Conservation (phyloP, 2,329 filamentous ascomycete species). For the Pyrenophora teres region DNA sequence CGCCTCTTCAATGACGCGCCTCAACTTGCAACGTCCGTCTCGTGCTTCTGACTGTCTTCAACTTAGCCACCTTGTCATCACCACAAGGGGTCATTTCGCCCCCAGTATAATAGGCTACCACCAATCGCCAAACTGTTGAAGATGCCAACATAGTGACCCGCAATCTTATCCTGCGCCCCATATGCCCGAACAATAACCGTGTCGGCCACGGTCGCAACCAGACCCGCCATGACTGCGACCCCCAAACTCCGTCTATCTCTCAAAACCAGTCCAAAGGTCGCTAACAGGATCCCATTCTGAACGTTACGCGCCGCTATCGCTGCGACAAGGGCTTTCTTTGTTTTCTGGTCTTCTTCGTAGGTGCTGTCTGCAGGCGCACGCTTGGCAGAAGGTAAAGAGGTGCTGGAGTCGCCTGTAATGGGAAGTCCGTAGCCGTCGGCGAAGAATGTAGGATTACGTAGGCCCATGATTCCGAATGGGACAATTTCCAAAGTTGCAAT, state of each 20-base stretch:
- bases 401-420: slow-evolving; percentile 4
- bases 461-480: slow-evolving; percentile 27
- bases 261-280: slow-evolving; percentile 26
- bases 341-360: slow-evolving; percentile 21
- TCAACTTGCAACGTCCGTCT: no score
- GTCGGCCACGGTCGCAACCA: slow-evolving; percentile 29
- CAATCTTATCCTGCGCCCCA: slow-evolving; percentile 26
- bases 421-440: slow-evolving; percentile 27
- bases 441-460: slow-evolving; percentile 22
- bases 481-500: slow-evolving; percentile 30
- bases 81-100: slow-evolving; percentile 26
- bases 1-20: no score
- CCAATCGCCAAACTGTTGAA: slow-evolving; percentile 31
- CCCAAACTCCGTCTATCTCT: slow-evolving; percentile 29
- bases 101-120: slow-evolving; percentile 31
- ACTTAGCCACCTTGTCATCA: background rate
- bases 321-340: slow-evolving; percentile 27
- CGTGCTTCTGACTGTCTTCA: no score
- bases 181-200: slow-evolving; percentile 28
- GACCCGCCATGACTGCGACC: slow-evolving; percentile 25
- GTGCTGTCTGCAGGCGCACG: background rate
- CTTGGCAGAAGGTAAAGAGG: slow-evolving; percentile 5
- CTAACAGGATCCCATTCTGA: slow-evolving; percentile 26
- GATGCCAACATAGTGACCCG: slow-evolving; percentile 29
- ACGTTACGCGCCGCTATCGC: slow-evolving; percentile 32